Conservation (phyloP, 2,329 filamentous ascomycete genomes). For the Trichoderma sp. region DNA sequence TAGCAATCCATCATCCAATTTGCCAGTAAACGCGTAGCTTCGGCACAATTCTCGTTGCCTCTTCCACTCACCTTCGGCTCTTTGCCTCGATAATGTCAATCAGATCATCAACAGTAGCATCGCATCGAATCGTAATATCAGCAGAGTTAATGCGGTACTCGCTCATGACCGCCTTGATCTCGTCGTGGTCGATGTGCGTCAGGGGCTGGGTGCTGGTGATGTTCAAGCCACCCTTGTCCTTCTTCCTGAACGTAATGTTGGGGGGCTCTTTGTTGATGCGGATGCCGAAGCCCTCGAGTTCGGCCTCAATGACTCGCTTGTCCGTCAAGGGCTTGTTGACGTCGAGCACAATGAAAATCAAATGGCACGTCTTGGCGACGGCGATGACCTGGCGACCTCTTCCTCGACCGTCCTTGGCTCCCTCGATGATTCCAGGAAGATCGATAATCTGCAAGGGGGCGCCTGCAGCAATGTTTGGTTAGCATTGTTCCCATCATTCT, state of each 20-base stretch:
- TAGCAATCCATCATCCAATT: background rate
- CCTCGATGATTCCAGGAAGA: conserved; percentile 97
- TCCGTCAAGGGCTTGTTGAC: conserved; percentile 98
- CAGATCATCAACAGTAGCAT: conserved; percentile 94
- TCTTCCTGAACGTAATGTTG: conserved; percentile 99
- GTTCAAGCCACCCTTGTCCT: conserved; percentile 95
- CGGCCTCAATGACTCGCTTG: conserved; percentile 91
- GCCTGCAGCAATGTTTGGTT: conserved; percentile 40
- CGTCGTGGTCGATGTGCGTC: conserved; percentile 88
- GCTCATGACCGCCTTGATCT: conserved; percentile 96
- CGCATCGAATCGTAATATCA: conserved; percentile 95
- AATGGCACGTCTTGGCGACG: conserved; percentile 95
- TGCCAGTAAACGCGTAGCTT: background rate
- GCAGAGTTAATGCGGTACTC: conserved; percentile 97
- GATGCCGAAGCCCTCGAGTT: conserved; percentile 96
- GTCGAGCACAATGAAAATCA: conserved; percentile 98
- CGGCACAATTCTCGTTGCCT: background rate
- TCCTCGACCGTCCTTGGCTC: conserved; percentile 96
- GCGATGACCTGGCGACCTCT: conserved; percentile 98
- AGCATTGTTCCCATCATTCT: background rate
- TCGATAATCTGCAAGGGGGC: conserved; percentile 98
- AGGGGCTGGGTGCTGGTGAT: conserved; percentile 94
- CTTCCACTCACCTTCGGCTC: conserved; percentile 55
- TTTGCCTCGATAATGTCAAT: conserved; percentile 96
- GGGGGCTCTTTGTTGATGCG: conserved; percentile 95